Percentiles rank a stretch among this genome's conserved stretches.
Evolutionary conservation across 2,329 filamentous ascomycete genomes (phyloP).

Genomic region (Aotearoamyces nothofagi): DNA sequence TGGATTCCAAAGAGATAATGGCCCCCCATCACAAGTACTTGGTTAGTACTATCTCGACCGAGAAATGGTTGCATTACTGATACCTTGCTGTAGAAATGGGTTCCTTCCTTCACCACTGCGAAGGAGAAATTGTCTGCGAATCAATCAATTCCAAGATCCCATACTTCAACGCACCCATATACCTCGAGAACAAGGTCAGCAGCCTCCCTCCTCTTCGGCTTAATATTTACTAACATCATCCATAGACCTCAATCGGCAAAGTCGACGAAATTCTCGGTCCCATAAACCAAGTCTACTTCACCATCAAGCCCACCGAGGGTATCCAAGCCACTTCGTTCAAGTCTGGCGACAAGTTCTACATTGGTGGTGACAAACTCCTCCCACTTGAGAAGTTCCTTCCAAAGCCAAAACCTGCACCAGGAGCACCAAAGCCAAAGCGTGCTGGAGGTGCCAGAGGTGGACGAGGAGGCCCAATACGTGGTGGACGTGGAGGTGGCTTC

Average conservation of each 20-base stretch:
- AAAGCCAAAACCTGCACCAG: conserved; percentile 65
- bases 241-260: conserved; percentile 74
- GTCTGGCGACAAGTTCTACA: conserved; percentile 92
- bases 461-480: conserved; percentile 26
- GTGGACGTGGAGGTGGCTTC: conserved; percentile 24
- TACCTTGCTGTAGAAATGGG: conserved; percentile 59
- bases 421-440: conserved; percentile 55
- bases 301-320: conserved; percentile 90
- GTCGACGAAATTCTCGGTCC: conserved; percentile 96
- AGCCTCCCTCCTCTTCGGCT: conserved; percentile 1
- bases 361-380: conserved; percentile 84
- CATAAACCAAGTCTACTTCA: conserved; percentile 97
- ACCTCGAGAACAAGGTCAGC: conserved; percentile 86
- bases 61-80: conserved; percentile 7
- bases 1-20: conserved; percentile 45
- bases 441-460: conserved; percentile 43
- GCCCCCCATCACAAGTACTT: conserved; percentile 45
- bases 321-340: conserved; percentile 94
- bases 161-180: conserved; percentile 98
- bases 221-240: conserved; percentile 5
- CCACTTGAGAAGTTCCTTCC: conserved; percentile 93
- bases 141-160: conserved; percentile 91
- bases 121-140: conserved; percentile 96
- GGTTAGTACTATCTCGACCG: conserved; percentile 23
- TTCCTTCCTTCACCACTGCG: conserved; percentile 82